These are phyloP conservation scores for Populus euphratica DNA, from an alignment of 345 rosid species.

Conservation along the genomic window DNA sequence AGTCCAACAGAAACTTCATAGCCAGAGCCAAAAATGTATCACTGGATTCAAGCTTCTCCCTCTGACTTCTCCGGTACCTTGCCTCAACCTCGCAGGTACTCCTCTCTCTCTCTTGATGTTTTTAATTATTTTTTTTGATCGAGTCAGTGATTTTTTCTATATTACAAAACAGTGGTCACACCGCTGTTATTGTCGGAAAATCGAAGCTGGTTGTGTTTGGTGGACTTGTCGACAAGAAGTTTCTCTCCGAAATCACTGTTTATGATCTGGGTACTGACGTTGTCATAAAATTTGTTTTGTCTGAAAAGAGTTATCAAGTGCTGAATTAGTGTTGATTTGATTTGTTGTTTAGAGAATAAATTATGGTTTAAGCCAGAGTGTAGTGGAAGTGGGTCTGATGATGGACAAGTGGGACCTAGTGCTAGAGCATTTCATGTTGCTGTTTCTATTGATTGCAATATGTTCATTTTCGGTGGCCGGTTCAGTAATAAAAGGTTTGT, in stretches of 20 bases:
- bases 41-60: slow-evolving; percentile 85
- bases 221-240: slow-evolving; percentile 77
- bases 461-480: slow-evolving; percentile 98
- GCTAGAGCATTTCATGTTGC: slow-evolving; percentile 95
- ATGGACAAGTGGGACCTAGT: slow-evolving; percentile 80
- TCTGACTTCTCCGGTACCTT: slow-evolving; percentile 70
- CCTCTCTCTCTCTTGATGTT: neutral
- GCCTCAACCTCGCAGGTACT: slow-evolving; percentile 84
- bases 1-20: neutral
- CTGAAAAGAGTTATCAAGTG: too few relatives aligned
- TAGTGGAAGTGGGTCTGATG: slow-evolving; percentile 73
- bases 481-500: slow-evolving; percentile 65
- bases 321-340: neutral
- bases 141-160: too few relatives aligned
- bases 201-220: slow-evolving; percentile 85
- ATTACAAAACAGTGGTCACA: slow-evolving; percentile 62
- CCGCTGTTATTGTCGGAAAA: slow-evolving; percentile 69
- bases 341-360: slow-evolving; percentile 57
- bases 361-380: slow-evolving; percentile 92
- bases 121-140: too few relatives aligned
- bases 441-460: slow-evolving; percentile 82
- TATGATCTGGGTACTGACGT: slow-evolving; percentile 64
- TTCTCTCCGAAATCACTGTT: slow-evolving; percentile 63
- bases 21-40: slow-evolving; percentile 47
- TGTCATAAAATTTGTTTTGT: neutral